A percentile compares a stretch with the other conserved stretches of the same genome.
Evolutionary conservation across 2,329 filamentous ascomycete genomes (phyloP).

Genomic region (Sporothrix luriei): DNA sequence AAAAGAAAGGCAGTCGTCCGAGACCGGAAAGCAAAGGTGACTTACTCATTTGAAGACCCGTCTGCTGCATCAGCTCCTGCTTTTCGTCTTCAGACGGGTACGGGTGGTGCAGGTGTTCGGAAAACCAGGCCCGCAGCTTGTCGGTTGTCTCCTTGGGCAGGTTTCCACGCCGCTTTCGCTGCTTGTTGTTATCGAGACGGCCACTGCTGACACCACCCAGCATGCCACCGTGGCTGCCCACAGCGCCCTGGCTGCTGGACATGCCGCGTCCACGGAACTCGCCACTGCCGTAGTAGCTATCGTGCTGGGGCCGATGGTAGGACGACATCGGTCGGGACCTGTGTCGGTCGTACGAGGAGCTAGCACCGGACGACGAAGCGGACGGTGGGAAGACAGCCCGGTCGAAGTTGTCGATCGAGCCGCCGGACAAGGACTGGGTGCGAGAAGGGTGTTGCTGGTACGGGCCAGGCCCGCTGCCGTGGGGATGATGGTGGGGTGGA

Average conservation of each 20-base stretch:
- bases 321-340: background rate
- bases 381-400: conserved; percentile 6
- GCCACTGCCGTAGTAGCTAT: conserved; percentile 46
- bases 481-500: background rate
- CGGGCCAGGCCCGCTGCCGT: background rate
- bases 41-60: conserved; percentile 76
- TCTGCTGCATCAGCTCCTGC: conserved; percentile 74
- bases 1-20: too few relatives aligned
- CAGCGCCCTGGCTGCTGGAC: conserved; percentile 35
- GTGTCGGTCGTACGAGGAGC: background rate
- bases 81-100: conserved; percentile 91
- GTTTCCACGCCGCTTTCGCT: conserved; percentile 73
- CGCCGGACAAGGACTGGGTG: conserved; percentile 22
- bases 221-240: background rate
- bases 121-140: conserved; percentile 77
- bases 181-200: conserved; percentile 51
- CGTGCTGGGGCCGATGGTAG: conserved; percentile 5
- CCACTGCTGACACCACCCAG: conserved; percentile 25
- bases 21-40: conserved; percentile 26
- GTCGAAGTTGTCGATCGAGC: conserved; percentile 11
- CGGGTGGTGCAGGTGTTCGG: conserved; percentile 74
- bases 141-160: conserved; percentile 89
- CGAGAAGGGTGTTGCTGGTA: conserved; percentile 27
- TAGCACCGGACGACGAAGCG: background rate
- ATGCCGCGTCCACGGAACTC: conserved; percentile 40